phyloP scores from a whole-genome alignment of 2,329 filamentous ascomycete genomes.

The Venturia asperata region DNA sequence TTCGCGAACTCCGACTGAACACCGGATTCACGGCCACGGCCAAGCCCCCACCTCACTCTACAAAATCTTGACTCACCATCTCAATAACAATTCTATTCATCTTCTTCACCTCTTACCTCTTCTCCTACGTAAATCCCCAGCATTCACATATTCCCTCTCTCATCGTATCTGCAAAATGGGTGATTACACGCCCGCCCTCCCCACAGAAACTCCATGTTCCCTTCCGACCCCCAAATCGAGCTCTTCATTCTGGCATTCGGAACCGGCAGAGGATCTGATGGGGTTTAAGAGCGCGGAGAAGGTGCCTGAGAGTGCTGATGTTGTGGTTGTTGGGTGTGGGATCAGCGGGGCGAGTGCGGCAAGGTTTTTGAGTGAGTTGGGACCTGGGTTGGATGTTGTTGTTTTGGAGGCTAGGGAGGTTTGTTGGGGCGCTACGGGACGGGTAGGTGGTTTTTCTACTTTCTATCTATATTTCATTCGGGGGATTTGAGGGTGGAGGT shows the following conservation, averaged over 20 bases:
- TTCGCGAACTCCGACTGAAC: neutral
- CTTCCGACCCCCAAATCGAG: constrained; percentile 57
- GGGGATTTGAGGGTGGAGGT: constrained; percentile 26
- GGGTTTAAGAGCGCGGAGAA: constrained; percentile 61
- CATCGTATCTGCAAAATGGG: neutral
- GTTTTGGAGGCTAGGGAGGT: constrained; percentile 73
- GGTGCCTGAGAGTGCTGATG: constrained; percentile 57
- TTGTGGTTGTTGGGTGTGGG: constrained; percentile 67
- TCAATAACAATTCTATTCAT: neutral
- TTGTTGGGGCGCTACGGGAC: constrained; percentile 77
- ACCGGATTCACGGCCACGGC: neutral
- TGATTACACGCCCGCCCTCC: neutral
- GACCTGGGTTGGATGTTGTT: constrained; percentile 49
- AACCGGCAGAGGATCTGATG: constrained; percentile 56
- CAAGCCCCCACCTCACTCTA: neutral
- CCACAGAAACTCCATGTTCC: constrained; percentile 18
- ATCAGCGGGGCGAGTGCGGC: constrained; percentile 70
- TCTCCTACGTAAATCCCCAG: too few species aligned
- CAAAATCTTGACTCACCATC: neutral
- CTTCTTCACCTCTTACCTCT: neutral
- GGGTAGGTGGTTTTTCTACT: constrained; percentile 41
- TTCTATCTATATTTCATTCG: too few species aligned
- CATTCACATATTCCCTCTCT: too few species aligned
- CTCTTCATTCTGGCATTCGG: constrained; percentile 65
- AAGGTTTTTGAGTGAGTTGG: constrained; percentile 46